A percentile compares a stretch with the other conserved stretches of the same genome.
phyloP scores from a whole-genome alignment of 768 basidiomycete genomes.

The Multifurca ochricompacta region DNA sequence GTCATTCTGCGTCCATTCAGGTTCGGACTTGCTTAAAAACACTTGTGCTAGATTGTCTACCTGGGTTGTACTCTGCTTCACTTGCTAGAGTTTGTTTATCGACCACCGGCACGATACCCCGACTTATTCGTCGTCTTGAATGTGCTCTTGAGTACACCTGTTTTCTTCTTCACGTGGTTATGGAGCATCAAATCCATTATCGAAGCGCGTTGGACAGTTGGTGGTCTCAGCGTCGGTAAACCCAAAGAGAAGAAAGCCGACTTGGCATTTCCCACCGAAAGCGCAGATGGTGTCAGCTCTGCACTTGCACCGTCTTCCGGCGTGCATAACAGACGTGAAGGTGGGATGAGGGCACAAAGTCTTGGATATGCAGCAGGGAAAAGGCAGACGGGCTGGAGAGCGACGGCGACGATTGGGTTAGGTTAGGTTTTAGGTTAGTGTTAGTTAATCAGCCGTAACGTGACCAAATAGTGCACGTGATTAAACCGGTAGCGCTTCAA shows the following conservation, averaged over 20 bases:
- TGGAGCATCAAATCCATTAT: constrained; percentile 83
- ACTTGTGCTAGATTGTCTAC: constrained; percentile 43
- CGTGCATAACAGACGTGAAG: constrained; percentile 6
- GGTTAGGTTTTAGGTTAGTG: too few relatives aligned
- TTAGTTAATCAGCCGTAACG: too few relatives aligned
- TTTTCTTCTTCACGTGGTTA: constrained; percentile 78
- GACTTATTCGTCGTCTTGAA: constrained; percentile 84
- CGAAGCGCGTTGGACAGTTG: constrained; percentile 74
- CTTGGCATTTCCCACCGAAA: background rate
- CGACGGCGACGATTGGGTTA: too few relatives aligned
- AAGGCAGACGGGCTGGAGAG: background rate
- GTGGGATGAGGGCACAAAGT: constrained; percentile 4
- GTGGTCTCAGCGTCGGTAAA: constrained; percentile 35
- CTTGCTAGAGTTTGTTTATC: constrained; percentile 48
- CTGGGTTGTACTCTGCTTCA: constrained; percentile 48
- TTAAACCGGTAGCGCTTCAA: too few relatives aligned
- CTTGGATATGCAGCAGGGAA: background rate
- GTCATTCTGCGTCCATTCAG: constrained; percentile 16
- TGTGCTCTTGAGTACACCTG: constrained; percentile 68
- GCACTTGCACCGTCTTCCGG: background rate
- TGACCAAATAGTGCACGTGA: too few relatives aligned
- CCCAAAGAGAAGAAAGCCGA: constrained; percentile 2
- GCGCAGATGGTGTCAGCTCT: constrained; percentile 1
- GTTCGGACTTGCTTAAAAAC: background rate
- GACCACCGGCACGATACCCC: constrained; percentile 70